A percentile compares a stretch with the other conserved stretches of the same genome.
Evolutionary conservation across 2,329 filamentous ascomycete species (phyloP).

Genomic region (Aureobasidium vineae): DNA sequence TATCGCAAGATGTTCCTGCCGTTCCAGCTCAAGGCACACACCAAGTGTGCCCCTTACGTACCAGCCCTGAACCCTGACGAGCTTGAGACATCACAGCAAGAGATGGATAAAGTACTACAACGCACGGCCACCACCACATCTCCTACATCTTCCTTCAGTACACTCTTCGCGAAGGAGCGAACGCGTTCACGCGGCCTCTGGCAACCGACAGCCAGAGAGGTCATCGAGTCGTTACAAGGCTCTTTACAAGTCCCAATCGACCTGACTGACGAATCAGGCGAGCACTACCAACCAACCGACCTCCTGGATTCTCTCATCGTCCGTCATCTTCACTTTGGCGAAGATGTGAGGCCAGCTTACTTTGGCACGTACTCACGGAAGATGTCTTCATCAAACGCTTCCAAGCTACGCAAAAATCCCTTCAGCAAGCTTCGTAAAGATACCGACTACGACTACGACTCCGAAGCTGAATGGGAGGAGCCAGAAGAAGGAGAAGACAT

Average conservation of each 20-base stretch:
- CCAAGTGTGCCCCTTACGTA: conserved; percentile 62
- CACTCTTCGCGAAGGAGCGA: conserved; percentile 13
- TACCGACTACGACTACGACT: conserved; percentile 80
- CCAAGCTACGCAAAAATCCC: conserved; percentile 55
- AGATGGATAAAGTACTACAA: conserved; percentile 22
- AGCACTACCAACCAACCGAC: conserved; percentile 39
- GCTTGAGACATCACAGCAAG: background rate
- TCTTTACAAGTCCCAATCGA: conserved; percentile 43
- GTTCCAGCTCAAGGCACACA: conserved; percentile 74
- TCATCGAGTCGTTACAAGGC: conserved; percentile 49
- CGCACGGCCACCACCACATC: background rate
- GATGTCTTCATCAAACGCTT: conserved; percentile 46
- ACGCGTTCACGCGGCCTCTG: conserved; percentile 22
- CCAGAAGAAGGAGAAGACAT: conserved; percentile 69
- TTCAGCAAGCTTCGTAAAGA: conserved; percentile 57
- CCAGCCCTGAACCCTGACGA: conserved; percentile 43
- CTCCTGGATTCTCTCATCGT: conserved; percentile 58
- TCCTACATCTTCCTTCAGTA: background rate
- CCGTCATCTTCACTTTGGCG: conserved; percentile 61
- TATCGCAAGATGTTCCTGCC: conserved; percentile 68
- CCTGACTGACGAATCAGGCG: conserved; percentile 41
- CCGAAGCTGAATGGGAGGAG: conserved; percentile 80
- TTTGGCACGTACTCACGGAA: conserved; percentile 68
- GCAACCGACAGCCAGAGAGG: conserved; percentile 36
- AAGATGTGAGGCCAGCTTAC: conserved; percentile 66